phyloP scores from a whole-genome alignment of 1,284 basidiomycete genomes.

The Erythrobasidium hasegawianum region DNA sequence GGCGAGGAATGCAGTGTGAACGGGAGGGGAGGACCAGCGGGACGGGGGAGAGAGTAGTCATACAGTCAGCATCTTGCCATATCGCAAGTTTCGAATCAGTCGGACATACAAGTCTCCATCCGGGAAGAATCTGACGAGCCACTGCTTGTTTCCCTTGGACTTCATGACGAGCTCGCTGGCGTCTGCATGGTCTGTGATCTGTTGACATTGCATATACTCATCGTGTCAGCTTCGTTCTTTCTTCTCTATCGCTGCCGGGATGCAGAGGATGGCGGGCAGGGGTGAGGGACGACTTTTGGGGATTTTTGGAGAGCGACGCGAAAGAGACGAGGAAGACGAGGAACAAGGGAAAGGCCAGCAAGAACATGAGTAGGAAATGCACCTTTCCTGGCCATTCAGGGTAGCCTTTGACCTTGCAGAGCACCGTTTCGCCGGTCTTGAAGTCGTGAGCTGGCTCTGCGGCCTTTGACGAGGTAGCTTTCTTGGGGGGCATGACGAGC shows the following conservation, averaged over 20 bases:
- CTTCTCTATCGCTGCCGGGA: not conserved
- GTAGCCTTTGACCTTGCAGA: conserved; percentile 88
- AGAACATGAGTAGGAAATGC: conserved; percentile 47
- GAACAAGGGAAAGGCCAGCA: not conserved
- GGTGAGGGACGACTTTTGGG: no score
- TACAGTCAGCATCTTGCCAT: not conserved
- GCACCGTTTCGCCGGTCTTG: conserved; percentile 68
- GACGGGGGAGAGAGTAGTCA: conserved; percentile 1
- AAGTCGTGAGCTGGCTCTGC: conserved; percentile 31
- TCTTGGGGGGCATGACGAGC: conserved; percentile 36
- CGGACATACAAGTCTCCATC: conserved; percentile 79
- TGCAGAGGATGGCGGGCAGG: not conserved
- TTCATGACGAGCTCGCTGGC: conserved; percentile 63
- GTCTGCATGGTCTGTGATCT: conserved; percentile 70
- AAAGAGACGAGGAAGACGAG: not conserved
- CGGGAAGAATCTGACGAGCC: conserved; percentile 83
- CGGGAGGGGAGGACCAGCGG: not conserved
- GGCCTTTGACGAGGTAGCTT: conserved; percentile 12
- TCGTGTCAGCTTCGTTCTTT: not conserved
- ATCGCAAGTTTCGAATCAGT: no score
- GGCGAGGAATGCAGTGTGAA: not conserved
- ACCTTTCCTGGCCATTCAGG: conserved; percentile 90
- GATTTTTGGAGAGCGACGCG: not conserved
- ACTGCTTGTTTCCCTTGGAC: conserved; percentile 61
- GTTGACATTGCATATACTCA: conserved; percentile 21